Conservation (phyloP, 2,329 filamentous ascomycete genomes). For the Stachybotrys chartarum region DNA sequence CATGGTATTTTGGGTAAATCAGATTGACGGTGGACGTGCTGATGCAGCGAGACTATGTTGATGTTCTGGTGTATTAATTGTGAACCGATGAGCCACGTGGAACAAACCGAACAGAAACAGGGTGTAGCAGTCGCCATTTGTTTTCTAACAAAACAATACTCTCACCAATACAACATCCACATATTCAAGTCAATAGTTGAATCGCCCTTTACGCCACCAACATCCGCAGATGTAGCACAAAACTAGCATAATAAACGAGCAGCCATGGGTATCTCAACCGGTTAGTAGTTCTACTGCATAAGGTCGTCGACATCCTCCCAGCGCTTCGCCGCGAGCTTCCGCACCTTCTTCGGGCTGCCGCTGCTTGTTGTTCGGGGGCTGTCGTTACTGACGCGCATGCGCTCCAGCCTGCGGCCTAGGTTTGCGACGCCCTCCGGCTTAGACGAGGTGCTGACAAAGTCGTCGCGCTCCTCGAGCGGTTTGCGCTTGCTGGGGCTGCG, state of each 20-base stretch:
- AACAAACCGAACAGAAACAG: too few species aligned
- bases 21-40: too few species aligned
- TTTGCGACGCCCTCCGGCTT: slow-evolving; percentile 21
- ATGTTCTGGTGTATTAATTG: too few species aligned
- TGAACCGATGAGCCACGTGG: too few species aligned
- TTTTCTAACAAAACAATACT: too few species aligned
- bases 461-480: slow-evolving; percentile 48
- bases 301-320: slow-evolving; percentile 40
- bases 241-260: neutral
- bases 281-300: neutral
- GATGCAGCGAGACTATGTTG: too few species aligned
- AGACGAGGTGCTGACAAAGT: slow-evolving; percentile 20
- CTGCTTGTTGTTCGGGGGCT: slow-evolving; percentile 15
- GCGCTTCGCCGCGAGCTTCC: slow-evolving; percentile 38
- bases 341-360: slow-evolving; percentile 46
- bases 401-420: slow-evolving; percentile 41
- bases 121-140: too few species aligned
- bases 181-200: too few species aligned
- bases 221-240: neutral
- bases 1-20: too few species aligned
- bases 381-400: slow-evolving; percentile 38
- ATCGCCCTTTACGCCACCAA: neutral
- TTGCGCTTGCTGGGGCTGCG: slow-evolving; percentile 57
- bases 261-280: neutral
- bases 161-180: too few species aligned